Conservation (phyloP, 2,329 filamentous ascomycete genomes). For the Penicillium capsulatum region DNA sequence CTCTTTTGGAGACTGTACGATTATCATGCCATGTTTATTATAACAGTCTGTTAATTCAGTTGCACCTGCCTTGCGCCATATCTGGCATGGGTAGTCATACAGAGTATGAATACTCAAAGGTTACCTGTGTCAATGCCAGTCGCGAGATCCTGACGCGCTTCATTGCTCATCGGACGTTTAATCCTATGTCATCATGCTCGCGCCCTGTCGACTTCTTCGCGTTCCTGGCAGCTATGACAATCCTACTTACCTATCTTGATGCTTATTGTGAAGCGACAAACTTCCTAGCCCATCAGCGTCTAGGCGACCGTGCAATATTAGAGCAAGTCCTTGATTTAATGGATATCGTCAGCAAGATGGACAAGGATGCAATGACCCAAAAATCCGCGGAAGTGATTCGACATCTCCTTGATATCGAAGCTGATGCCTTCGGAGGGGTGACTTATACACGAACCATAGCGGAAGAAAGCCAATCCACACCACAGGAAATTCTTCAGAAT, state of each 20-base stretch:
- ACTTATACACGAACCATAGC: not conserved
- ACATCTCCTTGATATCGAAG: conserved; percentile 33
- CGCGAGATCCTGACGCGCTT: conserved; percentile 40
- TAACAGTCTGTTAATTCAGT: conserved; percentile 38
- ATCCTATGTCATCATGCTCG: conserved; percentile 29
- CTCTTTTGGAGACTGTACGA: conserved; percentile 30
- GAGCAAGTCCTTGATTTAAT: conserved; percentile 37
- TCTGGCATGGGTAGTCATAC: not conserved
- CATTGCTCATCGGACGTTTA: conserved; percentile 33
- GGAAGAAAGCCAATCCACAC: not conserved
- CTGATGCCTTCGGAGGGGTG: conserved; percentile 2
- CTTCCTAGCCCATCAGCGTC: conserved; percentile 37
- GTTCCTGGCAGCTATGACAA: conserved; percentile 37
- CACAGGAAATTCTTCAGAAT: not conserved
- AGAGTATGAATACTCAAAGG: conserved; percentile 27
- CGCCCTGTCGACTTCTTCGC: conserved; percentile 40
- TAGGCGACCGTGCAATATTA: conserved; percentile 38
- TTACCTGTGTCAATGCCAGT: conserved; percentile 38
- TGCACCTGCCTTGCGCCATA: conserved; percentile 40
- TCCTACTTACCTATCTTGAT: conserved; percentile 39
- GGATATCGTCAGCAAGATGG: conserved; percentile 23
- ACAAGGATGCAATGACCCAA: conserved; percentile 29
- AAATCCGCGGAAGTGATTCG: conserved; percentile 30
- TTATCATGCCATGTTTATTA: conserved; percentile 38
- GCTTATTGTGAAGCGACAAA: conserved; percentile 22